These are phyloP conservation scores for Metarhizium humberi DNA, from an alignment of 2,329 filamentous ascomycete species.

Conservation along the genomic window DNA sequence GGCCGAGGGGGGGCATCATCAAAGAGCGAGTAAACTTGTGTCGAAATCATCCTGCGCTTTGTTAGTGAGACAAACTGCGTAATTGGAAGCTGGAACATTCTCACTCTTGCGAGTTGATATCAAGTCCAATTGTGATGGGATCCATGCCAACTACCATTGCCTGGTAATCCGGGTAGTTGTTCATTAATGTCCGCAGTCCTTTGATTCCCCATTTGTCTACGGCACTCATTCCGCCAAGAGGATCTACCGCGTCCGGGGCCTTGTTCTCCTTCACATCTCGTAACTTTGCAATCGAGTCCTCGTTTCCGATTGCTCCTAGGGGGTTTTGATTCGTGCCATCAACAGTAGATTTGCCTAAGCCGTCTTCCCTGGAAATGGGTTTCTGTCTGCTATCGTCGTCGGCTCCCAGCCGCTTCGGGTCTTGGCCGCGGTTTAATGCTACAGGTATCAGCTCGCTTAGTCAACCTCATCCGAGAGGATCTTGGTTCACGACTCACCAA, in stretches of 20 bases:
- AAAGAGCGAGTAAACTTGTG: conserved; percentile 52
- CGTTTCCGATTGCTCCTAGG: conserved; percentile 38
- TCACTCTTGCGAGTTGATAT: conserved; percentile 49
- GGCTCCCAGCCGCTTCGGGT: conserved; percentile 22
- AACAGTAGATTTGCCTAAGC: conserved; percentile 21
- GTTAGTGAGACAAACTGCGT: conserved; percentile 10
- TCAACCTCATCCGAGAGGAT: not conserved
- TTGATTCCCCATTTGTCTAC: conserved; percentile 58
- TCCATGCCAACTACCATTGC: conserved; percentile 52
- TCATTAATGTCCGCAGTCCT: conserved; percentile 53
- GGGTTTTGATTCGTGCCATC: conserved; percentile 29
- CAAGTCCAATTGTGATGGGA: conserved; percentile 45
- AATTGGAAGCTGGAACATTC: conserved; percentile 15
- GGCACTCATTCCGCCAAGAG: conserved; percentile 50
- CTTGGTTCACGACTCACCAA: conserved; percentile 17
- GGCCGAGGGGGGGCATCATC: conserved; percentile 51
- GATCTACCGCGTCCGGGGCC: conserved; percentile 40
- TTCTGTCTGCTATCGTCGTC: conserved; percentile 33
- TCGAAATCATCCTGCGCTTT: conserved; percentile 39
- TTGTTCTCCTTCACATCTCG: conserved; percentile 34
- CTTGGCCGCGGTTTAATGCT: conserved; percentile 32
- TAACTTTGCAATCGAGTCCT: conserved; percentile 26
- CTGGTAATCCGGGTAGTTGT: conserved; percentile 54
- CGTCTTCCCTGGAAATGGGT: conserved; percentile 32
- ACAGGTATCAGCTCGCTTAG: conserved; percentile 11